phyloP scores from a whole-genome alignment of 2,329 filamentous ascomycete species.

The Xylaria digitata region DNA sequence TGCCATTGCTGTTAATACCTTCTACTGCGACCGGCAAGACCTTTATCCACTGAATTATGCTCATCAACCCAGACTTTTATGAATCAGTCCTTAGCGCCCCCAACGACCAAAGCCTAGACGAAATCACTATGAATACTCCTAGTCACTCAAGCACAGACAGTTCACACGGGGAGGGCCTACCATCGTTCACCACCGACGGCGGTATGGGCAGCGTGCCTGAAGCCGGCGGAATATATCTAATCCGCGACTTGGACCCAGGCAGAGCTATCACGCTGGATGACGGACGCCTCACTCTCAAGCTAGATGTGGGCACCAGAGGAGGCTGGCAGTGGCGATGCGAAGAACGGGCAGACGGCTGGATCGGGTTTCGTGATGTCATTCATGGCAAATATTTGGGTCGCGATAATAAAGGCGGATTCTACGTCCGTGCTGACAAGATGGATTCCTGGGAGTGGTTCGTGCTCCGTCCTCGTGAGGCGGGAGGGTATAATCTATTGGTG shows the following conservation, averaged over 20 bases:
- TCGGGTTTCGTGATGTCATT: constrained; percentile 33
- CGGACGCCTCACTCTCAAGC: constrained; percentile 12
- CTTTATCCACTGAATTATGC: too few species aligned
- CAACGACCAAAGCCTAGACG: too few species aligned
- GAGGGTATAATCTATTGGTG: constrained; percentile 30
- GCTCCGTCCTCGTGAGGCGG: constrained; percentile 28
- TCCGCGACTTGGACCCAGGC: constrained; percentile 24
- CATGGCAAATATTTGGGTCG: constrained; percentile 32
- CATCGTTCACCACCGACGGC: not conserved
- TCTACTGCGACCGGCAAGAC: too few species aligned
- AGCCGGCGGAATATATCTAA: constrained; percentile 29
- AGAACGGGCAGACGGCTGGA: constrained; percentile 25
- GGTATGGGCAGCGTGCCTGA: constrained; percentile 30
- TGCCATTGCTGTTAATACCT: too few species aligned
- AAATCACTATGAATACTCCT: too few species aligned
- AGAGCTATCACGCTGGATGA: constrained; percentile 10
- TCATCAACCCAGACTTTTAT: too few species aligned
- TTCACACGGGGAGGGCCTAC: too few species aligned
- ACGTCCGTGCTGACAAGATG: not conserved
- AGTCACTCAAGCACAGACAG: not conserved
- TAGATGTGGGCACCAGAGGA: constrained; percentile 4
- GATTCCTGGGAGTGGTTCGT: constrained; percentile 21
- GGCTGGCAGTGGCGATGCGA: constrained; percentile 39
- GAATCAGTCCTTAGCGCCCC: too few species aligned
- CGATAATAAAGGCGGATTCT: constrained; percentile 17